phyloP scores from a whole-genome alignment of 2,329 filamentous ascomycete genomes.

The Phyllosticta citriasiana region DNA sequence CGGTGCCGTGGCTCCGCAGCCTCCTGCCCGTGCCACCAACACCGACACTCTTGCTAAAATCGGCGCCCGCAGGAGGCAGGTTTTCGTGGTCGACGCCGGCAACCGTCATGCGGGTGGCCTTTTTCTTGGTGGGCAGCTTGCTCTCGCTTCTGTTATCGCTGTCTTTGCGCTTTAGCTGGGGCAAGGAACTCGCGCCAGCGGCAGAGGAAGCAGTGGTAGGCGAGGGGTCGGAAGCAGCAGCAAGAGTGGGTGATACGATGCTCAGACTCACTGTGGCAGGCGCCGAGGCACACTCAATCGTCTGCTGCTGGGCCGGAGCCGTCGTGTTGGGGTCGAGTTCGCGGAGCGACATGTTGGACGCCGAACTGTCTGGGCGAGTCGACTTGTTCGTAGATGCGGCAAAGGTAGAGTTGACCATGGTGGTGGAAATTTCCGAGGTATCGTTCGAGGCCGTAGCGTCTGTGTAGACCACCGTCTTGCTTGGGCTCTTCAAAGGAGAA shows the following conservation, averaged over 20 bases:
- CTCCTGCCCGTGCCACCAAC: slow-evolving; percentile 9
- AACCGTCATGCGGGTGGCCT: slow-evolving; percentile 32
- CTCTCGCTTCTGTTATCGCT: slow-evolving; percentile 20
- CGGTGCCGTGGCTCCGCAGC: slow-evolving; percentile 8
- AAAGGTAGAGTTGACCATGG: slow-evolving; percentile 9
- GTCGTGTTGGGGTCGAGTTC: slow-evolving; percentile 41
- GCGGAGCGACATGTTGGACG: slow-evolving; percentile 27
- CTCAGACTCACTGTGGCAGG: slow-evolving; percentile 18
- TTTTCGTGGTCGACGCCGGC: slow-evolving; percentile 33
- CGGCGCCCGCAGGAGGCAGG: slow-evolving; percentile 19
- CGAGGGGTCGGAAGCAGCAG: slow-evolving; percentile 17
- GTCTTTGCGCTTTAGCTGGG: slow-evolving; percentile 38
- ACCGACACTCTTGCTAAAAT: slow-evolving; percentile 31
- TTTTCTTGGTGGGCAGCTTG: slow-evolving; percentile 33
- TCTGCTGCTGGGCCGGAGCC: slow-evolving; percentile 18
- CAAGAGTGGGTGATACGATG: neutral
- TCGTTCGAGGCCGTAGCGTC: slow-evolving; percentile 28
- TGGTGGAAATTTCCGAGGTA: slow-evolving; percentile 19
- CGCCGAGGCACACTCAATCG: slow-evolving; percentile 17
- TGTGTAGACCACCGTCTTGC: slow-evolving; percentile 44
- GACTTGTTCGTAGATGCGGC: neutral
- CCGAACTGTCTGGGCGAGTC: slow-evolving; percentile 12
- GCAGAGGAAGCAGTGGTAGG: slow-evolving; percentile 12
- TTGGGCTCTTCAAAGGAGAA: slow-evolving; percentile 29
- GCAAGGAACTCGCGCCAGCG: slow-evolving; percentile 15